phyloP scores from a whole-genome alignment of 805 yeast species.

The Zygosaccharomyces bisporus region DNA sequence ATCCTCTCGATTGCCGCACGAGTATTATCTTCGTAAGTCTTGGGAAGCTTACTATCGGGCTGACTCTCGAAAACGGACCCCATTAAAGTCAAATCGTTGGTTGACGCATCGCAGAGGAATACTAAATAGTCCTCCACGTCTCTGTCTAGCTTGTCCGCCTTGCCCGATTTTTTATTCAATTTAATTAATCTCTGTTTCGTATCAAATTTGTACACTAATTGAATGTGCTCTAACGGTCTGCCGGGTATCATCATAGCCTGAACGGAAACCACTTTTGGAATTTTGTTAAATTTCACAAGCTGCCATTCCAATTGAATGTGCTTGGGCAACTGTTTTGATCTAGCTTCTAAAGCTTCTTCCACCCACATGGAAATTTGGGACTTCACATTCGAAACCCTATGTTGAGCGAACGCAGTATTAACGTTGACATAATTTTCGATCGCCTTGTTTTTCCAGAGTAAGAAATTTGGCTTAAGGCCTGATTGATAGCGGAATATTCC shows the following conservation, averaged over 20 bases:
- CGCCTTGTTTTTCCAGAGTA: conserved; percentile 82
- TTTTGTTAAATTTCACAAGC: conserved; percentile 59
- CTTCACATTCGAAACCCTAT: conserved; percentile 46
- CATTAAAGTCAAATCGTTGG: conserved; percentile 54
- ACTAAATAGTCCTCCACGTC: conserved; percentile 60
- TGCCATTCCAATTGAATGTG: conserved; percentile 70
- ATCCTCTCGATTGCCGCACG: conserved; percentile 30
- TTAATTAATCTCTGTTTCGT: conserved; percentile 57
- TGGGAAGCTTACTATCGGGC: conserved; percentile 40
- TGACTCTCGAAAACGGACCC: conserved; percentile 64
- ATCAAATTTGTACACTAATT: conserved; percentile 58
- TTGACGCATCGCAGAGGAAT: conserved; percentile 57
- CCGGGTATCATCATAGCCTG: conserved; percentile 63
- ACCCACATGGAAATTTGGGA: conserved; percentile 58
- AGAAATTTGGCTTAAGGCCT: conserved; percentile 59
- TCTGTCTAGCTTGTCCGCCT: conserved; percentile 46
- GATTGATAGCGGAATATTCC: conserved; percentile 69
- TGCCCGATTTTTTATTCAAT: conserved; percentile 43
- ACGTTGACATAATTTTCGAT: conserved; percentile 71
- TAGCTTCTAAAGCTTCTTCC: conserved; percentile 49
- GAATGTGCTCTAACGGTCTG: conserved; percentile 51
- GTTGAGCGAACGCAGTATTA: conserved; percentile 75
- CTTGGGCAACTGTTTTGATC: conserved; percentile 54
- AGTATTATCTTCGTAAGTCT: conserved; percentile 25
- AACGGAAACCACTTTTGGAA: conserved; percentile 71